A percentile compares a stretch with the other conserved stretches of the same genome.
Evolutionary conservation across 1,284 basidiomycete species (phyloP).

Genomic region (Anthracocystis panici-leucophaei): DNA sequence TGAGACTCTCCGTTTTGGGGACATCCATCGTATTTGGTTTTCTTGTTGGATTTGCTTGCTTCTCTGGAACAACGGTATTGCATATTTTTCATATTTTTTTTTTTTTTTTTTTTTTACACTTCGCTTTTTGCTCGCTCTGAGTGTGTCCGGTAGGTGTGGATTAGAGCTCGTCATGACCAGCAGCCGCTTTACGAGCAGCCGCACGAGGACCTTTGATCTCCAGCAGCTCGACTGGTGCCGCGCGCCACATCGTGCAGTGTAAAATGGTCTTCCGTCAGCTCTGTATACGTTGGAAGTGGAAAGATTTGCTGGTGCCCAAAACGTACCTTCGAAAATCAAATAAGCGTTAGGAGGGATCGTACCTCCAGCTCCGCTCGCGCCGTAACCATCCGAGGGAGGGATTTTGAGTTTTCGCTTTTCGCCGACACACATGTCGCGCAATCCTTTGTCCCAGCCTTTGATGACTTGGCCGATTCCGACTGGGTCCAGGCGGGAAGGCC

Average conservation of each 20-base stretch:
- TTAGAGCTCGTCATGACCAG: conserved; percentile 26
- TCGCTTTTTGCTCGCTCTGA: background rate
- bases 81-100: background rate
- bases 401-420: conserved; percentile 85
- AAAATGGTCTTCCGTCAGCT: background rate
- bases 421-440: conserved; percentile 82
- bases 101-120: background rate
- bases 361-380: conserved; percentile 79
- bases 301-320: background rate
- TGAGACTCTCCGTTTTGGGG: background rate
- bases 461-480: conserved; percentile 85
- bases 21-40: background rate
- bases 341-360: conserved; percentile 86
- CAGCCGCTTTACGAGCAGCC: conserved; percentile 15
- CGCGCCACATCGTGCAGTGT: no score
- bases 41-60: conserved; percentile 1
- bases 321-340: conserved; percentile 82
- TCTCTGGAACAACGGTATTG: background rate
- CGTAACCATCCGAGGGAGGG: conserved; percentile 71
- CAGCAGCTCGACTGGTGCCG: conserved; percentile 43
- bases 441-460: conserved; percentile 73
- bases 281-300: background rate
- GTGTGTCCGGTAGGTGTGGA: background rate
- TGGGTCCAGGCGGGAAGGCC: conserved; percentile 58
- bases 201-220: conserved; percentile 50